A percentile compares a stretch with the other conserved stretches of the same genome.
These are phyloP conservation scores for Wallacemonas sp. DNA, from an alignment of 208 protist species.

Conservation along the genomic window DNA sequence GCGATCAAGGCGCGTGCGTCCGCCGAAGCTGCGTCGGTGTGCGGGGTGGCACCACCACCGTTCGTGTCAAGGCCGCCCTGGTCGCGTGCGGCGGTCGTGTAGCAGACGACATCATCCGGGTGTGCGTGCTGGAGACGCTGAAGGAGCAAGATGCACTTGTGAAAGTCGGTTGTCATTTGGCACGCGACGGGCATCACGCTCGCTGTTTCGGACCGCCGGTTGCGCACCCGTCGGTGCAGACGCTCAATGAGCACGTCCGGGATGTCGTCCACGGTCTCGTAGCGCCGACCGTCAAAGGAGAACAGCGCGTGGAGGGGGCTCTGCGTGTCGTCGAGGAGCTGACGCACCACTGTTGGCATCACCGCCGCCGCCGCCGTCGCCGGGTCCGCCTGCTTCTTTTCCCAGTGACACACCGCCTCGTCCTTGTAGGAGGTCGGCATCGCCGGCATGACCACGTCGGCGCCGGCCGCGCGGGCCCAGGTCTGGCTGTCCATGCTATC, in stretches of 20 bases:
- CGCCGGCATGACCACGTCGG: neutral
- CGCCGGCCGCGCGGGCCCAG: neutral
- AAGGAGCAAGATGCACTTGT: constrained; percentile 59
- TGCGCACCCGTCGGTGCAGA: neutral
- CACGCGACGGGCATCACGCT: constrained; percentile 56
- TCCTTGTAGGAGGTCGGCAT: constrained; percentile 1
- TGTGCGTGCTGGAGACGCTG: constrained; percentile 30
- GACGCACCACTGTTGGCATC: neutral
- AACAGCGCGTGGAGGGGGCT: neutral
- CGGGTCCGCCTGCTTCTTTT: too few species aligned
- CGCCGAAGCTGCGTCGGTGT: constrained; percentile 6
- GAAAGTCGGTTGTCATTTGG: constrained; percentile 86
- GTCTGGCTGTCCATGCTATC: constrained; percentile 26
- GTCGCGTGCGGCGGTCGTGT: neutral
- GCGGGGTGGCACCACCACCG: neutral
- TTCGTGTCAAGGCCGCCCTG: neutral
- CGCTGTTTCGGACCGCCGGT: constrained; percentile 13
- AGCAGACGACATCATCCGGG: constrained; percentile 17
- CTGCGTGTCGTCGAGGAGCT: neutral
- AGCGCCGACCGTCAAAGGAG: neutral
- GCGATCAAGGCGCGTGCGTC: neutral
- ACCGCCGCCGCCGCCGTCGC: too few species aligned
- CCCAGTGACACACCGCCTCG: neutral
- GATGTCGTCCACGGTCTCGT: neutral
- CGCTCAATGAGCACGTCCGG: neutral